Evolutionary conservation across 768 basidiomycete genomes (phyloP).

Genomic region (Boletus insuetus): DNA sequence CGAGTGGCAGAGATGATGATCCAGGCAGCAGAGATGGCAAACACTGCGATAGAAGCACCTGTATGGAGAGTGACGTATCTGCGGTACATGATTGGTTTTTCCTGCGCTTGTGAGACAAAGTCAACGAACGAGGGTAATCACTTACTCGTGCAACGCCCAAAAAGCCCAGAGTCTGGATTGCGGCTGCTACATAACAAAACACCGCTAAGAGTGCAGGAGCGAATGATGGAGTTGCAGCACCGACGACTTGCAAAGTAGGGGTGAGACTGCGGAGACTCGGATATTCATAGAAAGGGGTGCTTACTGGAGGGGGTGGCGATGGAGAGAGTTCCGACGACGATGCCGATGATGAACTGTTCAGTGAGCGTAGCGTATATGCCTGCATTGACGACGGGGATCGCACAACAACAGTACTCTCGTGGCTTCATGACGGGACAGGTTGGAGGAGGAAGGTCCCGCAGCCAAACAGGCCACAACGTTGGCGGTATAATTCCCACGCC

Average conservation of each 20-base stretch:
- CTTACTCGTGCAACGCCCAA: conserved; percentile 75
- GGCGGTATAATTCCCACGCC: conserved; percentile 17
- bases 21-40: conserved; percentile 79
- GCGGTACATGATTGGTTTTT: conserved; percentile 61
- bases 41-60: conserved; percentile 52
- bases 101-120: conserved; percentile 41
- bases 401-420: conserved; percentile 90
- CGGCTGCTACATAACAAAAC: conserved; percentile 74
- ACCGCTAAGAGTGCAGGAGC: conserved; percentile 72
- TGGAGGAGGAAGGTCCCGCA: conserved; percentile 1
- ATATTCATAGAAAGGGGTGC: conserved; percentile 25
- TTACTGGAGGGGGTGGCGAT: conserved; percentile 78
- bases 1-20: conserved; percentile 74
- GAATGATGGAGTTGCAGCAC: conserved; percentile 77
- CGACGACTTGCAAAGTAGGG: conserved; percentile 60
- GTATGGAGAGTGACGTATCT: conserved; percentile 69
- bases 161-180: conserved; percentile 79
- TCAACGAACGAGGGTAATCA: background rate
- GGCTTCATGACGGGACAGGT: conserved; percentile 51
- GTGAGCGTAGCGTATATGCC: conserved; percentile 81
- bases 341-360: conserved; percentile 70
- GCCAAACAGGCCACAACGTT: background rate
- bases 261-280: conserved; percentile 8
- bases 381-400: conserved; percentile 85
- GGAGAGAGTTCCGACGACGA: conserved; percentile 69